Evolutionary conservation across 257 asterid species (phyloP).

Genomic region (Scutellaria minor): DNA sequence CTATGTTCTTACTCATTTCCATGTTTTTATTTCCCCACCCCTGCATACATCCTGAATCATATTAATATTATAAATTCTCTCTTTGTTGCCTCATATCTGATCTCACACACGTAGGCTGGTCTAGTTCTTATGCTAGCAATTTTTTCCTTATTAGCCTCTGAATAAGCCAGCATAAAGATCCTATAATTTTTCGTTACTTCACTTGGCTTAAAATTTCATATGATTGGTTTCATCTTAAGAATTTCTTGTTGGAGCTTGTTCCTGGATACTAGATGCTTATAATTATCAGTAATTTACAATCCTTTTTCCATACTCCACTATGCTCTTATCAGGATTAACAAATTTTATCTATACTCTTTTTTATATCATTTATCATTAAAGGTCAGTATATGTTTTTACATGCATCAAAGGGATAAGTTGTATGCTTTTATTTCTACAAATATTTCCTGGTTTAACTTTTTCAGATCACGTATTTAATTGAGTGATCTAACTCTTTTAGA

Average conservation of each 20-base stretch:
- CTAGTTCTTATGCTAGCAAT: not conserved
- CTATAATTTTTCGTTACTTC: not conserved
- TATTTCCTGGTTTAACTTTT: not conserved
- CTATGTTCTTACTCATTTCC: not conserved
- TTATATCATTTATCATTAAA: not conserved
- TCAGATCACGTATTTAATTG: not conserved
- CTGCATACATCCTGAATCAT: not conserved
- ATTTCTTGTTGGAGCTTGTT: not conserved
- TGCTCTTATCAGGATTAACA: not conserved
- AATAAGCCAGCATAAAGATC: not conserved
- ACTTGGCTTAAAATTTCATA: not conserved
- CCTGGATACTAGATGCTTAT: conserved; percentile 4
- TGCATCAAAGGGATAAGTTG: not conserved
- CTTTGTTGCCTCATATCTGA: conserved; percentile 12
- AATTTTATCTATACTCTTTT: not conserved
- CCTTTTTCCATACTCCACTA: not conserved
- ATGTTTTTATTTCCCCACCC: not conserved
- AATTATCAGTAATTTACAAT: not conserved
- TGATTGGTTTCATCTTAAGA: not conserved
- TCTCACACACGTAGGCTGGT: not conserved
- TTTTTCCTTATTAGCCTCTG: not conserved
- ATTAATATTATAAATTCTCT: not conserved
- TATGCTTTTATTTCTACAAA: not conserved
- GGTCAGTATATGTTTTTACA: conserved; percentile 12
- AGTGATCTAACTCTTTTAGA: too few species aligned